These are phyloP conservation scores for Phytophthora tubulina DNA, from an alignment of 352 stramenopile species.

Conservation along the genomic window DNA sequence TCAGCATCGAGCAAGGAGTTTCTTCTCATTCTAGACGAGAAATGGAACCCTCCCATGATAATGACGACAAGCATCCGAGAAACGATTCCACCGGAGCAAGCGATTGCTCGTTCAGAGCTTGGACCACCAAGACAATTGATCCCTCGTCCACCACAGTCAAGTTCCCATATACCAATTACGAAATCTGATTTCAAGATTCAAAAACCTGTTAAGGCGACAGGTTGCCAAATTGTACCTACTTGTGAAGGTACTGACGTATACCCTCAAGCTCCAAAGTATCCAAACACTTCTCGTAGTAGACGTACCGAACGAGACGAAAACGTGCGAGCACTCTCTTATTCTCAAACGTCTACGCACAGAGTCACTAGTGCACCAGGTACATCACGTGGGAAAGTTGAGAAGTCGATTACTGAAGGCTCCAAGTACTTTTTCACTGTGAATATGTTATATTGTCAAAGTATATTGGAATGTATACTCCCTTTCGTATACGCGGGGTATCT, in stretches of 20 bases:
- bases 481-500: slow-evolving; percentile 29
- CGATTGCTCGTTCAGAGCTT: neutral
- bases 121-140: slow-evolving; percentile 11
- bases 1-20: slow-evolving; percentile 3
- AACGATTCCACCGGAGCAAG: no score
- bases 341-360: neutral
- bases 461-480: slow-evolving; percentile 28
- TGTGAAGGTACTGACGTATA: no score
- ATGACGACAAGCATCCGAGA: no score
- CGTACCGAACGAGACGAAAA: neutral
- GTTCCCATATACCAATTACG: neutral
- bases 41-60: neutral
- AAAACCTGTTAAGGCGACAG: no score
- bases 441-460: slow-evolving; percentile 35
- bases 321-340: neutral
- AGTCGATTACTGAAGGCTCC: slow-evolving; percentile 4
- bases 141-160: neutral
- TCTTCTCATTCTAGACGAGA: neutral
- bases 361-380: neutral
- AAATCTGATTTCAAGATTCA: no score
- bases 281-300: no score
- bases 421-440: slow-evolving; percentile 31
- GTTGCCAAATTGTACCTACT: no score
- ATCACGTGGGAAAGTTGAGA: slow-evolving; percentile 5
- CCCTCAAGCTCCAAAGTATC: no score